A percentile compares a stretch with the other conserved stretches of the same genome.
These are phyloP conservation scores for Actinomortierella ambigua DNA, from an alignment of 371 early-diverging fungal genomes.

Conservation along the genomic window DNA sequence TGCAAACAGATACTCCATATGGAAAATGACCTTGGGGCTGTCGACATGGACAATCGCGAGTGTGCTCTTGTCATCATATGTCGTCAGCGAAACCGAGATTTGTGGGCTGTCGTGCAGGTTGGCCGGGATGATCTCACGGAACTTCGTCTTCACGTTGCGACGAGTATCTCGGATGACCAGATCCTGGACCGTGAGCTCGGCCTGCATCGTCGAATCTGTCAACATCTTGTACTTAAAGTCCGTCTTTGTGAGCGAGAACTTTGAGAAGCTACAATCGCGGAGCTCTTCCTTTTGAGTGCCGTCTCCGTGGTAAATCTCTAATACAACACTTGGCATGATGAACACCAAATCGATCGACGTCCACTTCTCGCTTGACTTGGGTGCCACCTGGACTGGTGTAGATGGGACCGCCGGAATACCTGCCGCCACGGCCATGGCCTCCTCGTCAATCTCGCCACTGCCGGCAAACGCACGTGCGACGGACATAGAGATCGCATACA, in stretches of 20 bases:
- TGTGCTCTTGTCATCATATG: constrained; percentile 46
- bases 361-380: constrained; percentile 29
- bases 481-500: constrained; percentile 66
- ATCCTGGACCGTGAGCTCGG: constrained; percentile 76
- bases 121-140: constrained; percentile 83
- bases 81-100: constrained; percentile 42
- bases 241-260: constrained; percentile 60
- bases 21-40: constrained; percentile 83
- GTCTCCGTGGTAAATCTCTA: constrained; percentile 73
- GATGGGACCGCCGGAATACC: constrained; percentile 25
- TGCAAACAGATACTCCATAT: constrained; percentile 83
- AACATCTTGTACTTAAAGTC: constrained; percentile 67
- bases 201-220: constrained; percentile 68
- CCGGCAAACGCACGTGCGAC: constrained; percentile 64
- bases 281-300: constrained; percentile 48
- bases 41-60: constrained; percentile 76
- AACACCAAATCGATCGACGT: constrained; percentile 51
- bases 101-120: constrained; percentile 73
- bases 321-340: constrained; percentile 54
- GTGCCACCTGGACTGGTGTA: constrained; percentile 11
- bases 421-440: constrained; percentile 36
- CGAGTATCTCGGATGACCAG: constrained; percentile 84
- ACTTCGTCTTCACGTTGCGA: constrained; percentile 71
- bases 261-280: constrained; percentile 53
- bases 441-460: constrained; percentile 23